Evolutionary conservation across 441 rosid genomes (phyloP).

Genomic region (Breynia disticha): DNA sequence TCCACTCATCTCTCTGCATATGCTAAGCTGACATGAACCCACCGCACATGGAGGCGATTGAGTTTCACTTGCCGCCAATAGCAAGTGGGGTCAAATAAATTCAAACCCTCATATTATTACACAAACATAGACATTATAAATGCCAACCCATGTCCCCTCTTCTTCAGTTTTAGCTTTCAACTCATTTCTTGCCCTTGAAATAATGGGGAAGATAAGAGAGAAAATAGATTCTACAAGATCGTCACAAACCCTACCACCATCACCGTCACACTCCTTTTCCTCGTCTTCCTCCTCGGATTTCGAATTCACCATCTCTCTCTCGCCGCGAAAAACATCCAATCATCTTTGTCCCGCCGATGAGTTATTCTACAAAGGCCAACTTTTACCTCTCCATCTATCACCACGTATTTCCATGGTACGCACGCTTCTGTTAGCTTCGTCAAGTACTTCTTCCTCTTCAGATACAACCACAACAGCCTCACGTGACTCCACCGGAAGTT

Average conservation of each 20-base stretch:
- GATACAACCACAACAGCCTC: conserved; percentile 50
- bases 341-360: conserved; percentile 80
- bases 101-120: too few relatives aligned
- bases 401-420: conserved; percentile 92
- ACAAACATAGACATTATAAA: too few relatives aligned
- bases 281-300: conserved; percentile 83
- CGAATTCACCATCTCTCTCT: conserved; percentile 63
- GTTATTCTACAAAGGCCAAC: conserved; percentile 95
- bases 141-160: too few relatives aligned
- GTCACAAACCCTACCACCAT: conserved; percentile 57
- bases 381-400: conserved; percentile 80
- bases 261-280: conserved; percentile 65
- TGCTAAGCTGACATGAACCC: too few relatives aligned
- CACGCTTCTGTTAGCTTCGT: conserved; percentile 60
- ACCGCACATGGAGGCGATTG: not conserved
- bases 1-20: too few relatives aligned
- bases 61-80: not conserved
- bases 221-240: conserved; percentile 26
- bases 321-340: conserved; percentile 61
- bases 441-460: conserved; percentile 55
- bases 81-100: conserved; percentile 17
- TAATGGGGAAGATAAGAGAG: conserved; percentile 32
- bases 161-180: too few relatives aligned
- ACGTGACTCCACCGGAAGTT: conserved; percentile 78
- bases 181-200: too few relatives aligned